A percentile compares a stretch with the other conserved stretches of the same genome.
These are phyloP conservation scores for Pleurotus tuoliensis DNA, from an alignment of 768 basidiomycete species.

Conservation along the genomic window DNA sequence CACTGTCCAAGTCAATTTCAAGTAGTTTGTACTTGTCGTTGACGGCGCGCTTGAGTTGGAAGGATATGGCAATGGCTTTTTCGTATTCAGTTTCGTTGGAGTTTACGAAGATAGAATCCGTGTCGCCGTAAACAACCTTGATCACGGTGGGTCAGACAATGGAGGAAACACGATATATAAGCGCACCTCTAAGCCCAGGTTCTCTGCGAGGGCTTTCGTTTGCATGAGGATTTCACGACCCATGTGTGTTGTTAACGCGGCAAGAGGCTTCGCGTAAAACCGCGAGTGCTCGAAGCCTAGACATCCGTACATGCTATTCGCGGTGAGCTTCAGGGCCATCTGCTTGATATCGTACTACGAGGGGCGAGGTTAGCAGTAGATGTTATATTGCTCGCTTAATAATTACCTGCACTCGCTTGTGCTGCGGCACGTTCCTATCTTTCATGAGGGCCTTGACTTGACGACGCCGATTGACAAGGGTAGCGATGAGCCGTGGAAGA, in stretches of 20 bases:
- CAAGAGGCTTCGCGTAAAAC: slow-evolving; percentile 95
- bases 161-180: neutral
- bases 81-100: slow-evolving; percentile 86
- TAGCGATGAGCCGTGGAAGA: slow-evolving; percentile 96
- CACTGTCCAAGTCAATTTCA: slow-evolving; percentile 93
- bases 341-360: slow-evolving; percentile 94
- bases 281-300: slow-evolving; percentile 96
- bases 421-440: slow-evolving; percentile 64
- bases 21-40: slow-evolving; percentile 94
- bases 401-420: slow-evolving; percentile 79
- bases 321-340: slow-evolving; percentile 93
- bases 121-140: slow-evolving; percentile 98
- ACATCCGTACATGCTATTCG: slow-evolving; percentile 99
- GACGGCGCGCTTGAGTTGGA: slow-evolving; percentile 91
- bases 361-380: neutral
- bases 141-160: neutral
- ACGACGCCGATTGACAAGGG: slow-evolving; percentile 83
- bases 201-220: slow-evolving; percentile 90
- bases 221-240: slow-evolving; percentile 96
- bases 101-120: slow-evolving; percentile 98
- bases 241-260: slow-evolving; percentile 95
- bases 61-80: slow-evolving; percentile 88
- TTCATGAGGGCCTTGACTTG: slow-evolving; percentile 96
- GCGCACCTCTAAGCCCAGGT: slow-evolving; percentile 81
- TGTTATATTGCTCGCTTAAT: neutral